Percentiles rank a stretch among this genome's conserved stretches.
Conservation (phyloP, 129 eudicot species). For the Pseudognaphalium luteoalbum region DNA sequence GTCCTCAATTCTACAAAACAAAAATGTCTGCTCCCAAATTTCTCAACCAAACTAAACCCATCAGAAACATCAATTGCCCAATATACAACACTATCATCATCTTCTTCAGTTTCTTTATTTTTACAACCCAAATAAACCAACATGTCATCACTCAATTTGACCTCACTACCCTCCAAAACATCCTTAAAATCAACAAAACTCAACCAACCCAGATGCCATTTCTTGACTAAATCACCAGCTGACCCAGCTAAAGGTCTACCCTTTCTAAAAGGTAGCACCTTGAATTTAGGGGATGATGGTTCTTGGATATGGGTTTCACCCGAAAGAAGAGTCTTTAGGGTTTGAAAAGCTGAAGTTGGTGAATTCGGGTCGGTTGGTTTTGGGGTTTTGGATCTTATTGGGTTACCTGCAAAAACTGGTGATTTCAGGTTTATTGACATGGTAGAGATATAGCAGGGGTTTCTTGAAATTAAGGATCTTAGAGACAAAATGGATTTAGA, state of each 20-base stretch:
- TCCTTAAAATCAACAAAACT: slow-evolving; percentile 57
- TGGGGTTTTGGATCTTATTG: slow-evolving; percentile 64
- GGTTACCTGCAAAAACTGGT: slow-evolving; percentile 82
- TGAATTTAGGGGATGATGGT: slow-evolving; percentile 60
- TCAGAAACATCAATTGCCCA: slow-evolving; percentile 88
- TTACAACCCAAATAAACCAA: slow-evolving; percentile 83
- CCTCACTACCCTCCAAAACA: slow-evolving; percentile 58
- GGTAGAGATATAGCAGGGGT: slow-evolving; percentile 28
- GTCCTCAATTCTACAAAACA: slow-evolving; percentile 91
- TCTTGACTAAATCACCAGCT: slow-evolving; percentile 38
- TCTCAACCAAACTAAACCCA: slow-evolving; percentile 53
- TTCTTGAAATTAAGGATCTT: slow-evolving; percentile 20
- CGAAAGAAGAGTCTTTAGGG: slow-evolving; percentile 59
- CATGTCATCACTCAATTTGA: slow-evolving; percentile 52
- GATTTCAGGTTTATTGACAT: slow-evolving; percentile 57
- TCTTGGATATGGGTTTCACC: slow-evolving; percentile 40
- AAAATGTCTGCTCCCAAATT: slow-evolving; percentile 44
- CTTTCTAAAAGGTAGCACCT: slow-evolving; percentile 73
- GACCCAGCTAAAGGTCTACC: slow-evolving; percentile 79
- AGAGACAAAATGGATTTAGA: slow-evolving; percentile 25
- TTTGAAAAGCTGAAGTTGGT: slow-evolving; percentile 60
- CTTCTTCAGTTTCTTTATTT: slow-evolving; percentile 25
- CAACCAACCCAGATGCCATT: slow-evolving; percentile 92
- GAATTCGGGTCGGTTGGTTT: slow-evolving; percentile 60
- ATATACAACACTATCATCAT: slow-evolving; percentile 59